Evolutionary conservation across 2,329 filamentous ascomycete genomes (phyloP).

Genomic region (Diaporthe sp.): DNA sequence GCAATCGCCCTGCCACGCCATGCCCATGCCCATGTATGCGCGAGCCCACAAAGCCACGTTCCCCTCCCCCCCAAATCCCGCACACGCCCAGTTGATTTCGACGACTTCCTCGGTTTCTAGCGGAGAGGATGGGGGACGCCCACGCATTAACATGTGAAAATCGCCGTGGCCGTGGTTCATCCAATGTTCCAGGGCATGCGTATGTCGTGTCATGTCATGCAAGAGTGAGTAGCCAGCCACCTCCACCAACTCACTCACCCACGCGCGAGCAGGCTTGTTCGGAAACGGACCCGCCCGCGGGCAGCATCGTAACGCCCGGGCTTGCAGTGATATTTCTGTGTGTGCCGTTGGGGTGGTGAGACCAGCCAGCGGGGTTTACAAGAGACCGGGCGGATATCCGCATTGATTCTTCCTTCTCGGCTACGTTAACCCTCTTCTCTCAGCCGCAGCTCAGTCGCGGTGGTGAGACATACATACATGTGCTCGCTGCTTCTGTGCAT

Average conservation of each 20-base stretch:
- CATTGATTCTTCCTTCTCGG: too few relatives aligned
- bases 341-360: constrained; percentile 2
- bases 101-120: not conserved
- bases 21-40: not conserved
- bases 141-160: not conserved
- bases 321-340: not conserved
- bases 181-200: not conserved
- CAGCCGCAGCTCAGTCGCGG: not conserved
- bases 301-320: not conserved
- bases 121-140: not conserved
- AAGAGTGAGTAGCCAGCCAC: not conserved
- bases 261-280: not conserved
- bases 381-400: not conserved
- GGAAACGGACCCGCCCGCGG: not conserved
- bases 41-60: not conserved
- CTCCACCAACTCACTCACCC: too few relatives aligned
- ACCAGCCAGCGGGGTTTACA: not conserved
- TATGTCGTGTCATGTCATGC: not conserved
- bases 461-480: not conserved
- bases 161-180: not conserved
- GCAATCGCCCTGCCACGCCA: not conserved
- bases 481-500: not conserved
- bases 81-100: too few relatives aligned
- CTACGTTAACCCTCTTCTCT: too few relatives aligned
- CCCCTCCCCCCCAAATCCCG: too few relatives aligned